Conservation (phyloP, 2,329 filamentous ascomycete species). For the Waltergamsia citrina region DNA sequence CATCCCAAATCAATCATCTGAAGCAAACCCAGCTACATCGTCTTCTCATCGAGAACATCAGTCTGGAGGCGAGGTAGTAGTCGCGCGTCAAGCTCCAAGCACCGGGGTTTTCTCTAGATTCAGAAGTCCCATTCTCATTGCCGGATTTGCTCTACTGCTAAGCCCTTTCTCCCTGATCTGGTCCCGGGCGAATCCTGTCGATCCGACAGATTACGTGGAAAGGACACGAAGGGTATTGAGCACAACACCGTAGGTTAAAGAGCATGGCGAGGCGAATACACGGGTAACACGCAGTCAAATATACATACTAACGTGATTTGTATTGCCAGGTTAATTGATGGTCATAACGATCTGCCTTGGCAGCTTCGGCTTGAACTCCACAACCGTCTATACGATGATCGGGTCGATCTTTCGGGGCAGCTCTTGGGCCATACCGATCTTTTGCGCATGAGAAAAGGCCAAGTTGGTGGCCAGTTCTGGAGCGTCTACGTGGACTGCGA, state of each 20-base stretch:
- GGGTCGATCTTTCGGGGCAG: constrained; percentile 8
- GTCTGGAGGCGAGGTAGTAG: no score
- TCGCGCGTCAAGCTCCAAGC: no score
- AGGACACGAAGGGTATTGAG: constrained; percentile 7
- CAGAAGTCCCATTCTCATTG: no score
- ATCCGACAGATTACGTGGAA: constrained; percentile 8
- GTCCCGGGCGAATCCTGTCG: constrained; percentile 3
- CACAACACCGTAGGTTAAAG: constrained; percentile 7
- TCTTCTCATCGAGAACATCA: no score
- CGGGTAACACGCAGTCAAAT: no score
- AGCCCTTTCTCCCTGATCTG: constrained; percentile 1
- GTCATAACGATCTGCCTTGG: constrained; percentile 20
- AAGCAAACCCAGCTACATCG: no score
- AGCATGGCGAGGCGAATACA: not conserved
- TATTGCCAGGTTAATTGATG: constrained; percentile 14
- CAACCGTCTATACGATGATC: constrained; percentile 14
- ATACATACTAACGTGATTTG: not conserved
- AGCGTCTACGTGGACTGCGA: constrained; percentile 16
- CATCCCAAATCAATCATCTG: no score
- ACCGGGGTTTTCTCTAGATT: no score
- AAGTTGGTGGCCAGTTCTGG: constrained; percentile 21
- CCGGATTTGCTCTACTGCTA: constrained; percentile 4
- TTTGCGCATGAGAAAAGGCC: constrained; percentile 14
- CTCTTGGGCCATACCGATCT: constrained; percentile 17
- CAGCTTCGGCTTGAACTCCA: constrained; percentile 17